These are phyloP conservation scores for Paecilomyces variotii DNA, from an alignment of 2,329 filamentous ascomycete species.

Conservation along the genomic window DNA sequence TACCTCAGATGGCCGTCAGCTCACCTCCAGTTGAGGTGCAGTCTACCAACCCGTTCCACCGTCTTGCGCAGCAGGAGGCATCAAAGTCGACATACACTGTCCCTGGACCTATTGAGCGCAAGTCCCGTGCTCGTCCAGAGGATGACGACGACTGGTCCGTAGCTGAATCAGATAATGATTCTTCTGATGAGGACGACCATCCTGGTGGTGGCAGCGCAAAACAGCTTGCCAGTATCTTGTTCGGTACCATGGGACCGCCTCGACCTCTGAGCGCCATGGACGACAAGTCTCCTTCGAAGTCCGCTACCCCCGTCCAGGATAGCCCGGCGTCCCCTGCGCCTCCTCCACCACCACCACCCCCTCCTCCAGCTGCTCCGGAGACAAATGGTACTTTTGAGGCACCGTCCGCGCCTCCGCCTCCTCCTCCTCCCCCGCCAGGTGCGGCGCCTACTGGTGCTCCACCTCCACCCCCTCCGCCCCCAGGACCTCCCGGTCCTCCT, in stretches of 20 bases:
- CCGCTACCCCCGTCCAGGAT: slow-evolving; percentile 38
- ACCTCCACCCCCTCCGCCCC: slow-evolving; percentile 25
- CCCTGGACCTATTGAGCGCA: slow-evolving; percentile 38
- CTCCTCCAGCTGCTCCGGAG: slow-evolving; percentile 22
- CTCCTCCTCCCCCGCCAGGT: slow-evolving; percentile 16
- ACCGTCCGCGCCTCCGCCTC: slow-evolving; percentile 3
- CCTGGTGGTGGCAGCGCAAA: slow-evolving; percentile 78
- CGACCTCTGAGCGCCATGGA: slow-evolving; percentile 78
- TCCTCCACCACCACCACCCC: slow-evolving; percentile 40
- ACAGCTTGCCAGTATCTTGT: slow-evolving; percentile 86
- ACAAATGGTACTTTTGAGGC: slow-evolving; percentile 4
- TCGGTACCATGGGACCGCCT: slow-evolving; percentile 93
- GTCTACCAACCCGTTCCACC: slow-evolving; percentile 95
- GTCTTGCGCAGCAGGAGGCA: slow-evolving; percentile 58
- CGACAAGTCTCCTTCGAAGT: slow-evolving; percentile 50
- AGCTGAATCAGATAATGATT: slow-evolving; percentile 68
- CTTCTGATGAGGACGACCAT: slow-evolving; percentile 61
- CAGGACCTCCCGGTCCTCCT: slow-evolving; percentile 27
- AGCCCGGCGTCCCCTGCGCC: slow-evolving; percentile 30
- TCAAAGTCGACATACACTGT: slow-evolving; percentile 44
- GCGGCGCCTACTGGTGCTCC: slow-evolving; percentile 18
- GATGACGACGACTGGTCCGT: slow-evolving; percentile 73
- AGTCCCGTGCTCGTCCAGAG: slow-evolving; percentile 50
- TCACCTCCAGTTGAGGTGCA: slow-evolving; percentile 42
- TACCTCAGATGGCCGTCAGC: slow-evolving; percentile 32